Base-by-base conservation (phyloP, 164 flowering plant species). In the Litsea cubeba region DNA sequence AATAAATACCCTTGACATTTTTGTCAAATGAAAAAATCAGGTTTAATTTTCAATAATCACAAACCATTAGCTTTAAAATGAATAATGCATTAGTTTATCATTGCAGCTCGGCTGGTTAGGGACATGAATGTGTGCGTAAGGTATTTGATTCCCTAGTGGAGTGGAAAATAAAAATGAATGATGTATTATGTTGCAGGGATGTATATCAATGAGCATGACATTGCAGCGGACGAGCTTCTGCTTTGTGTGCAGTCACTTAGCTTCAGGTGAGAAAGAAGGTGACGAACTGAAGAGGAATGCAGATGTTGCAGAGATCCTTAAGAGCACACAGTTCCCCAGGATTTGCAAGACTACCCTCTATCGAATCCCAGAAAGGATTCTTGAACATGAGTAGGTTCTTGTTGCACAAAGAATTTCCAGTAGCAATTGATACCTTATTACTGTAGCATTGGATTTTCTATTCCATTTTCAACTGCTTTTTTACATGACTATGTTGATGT, bases 231-330 rank as follows among this genome's bases (percentile, higher is more conserved):
- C 99, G 1, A 90, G 91, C 80, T 90, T 92, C 80, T 93, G 99
- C 88, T 94, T 96, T 65, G 85, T 94, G 57, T 93, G 98, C 76
- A 80, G 94, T 79, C 99, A 95, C 82, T 84, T 95, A 83, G 98
- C 99, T 65, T 92, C 98, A 0, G 99, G 99, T 1, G 97, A 95
- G 87, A 95, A 94, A 76, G 99, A 92, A 67, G 98, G 98, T 0
- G 97, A 94, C 70, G 98, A 93, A 82, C 76, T 91, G 49, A 81
- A 74, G 79, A 88, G 99, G 80, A 94, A 95, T 71, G 84, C 90
- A 0, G 97, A 95, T 71, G 98, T 92, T 0, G 71, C 83, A 1
- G 98, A 95, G 78, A 94, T 92, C 62, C 79, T 95, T 1, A 95
- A 90, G 77, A 79, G 74, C 81, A 88, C 86, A 0, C 91, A 86